Evolutionary conservation across 1,284 basidiomycete species (phyloP).

Genomic region (Puccinia polysora): DNA sequence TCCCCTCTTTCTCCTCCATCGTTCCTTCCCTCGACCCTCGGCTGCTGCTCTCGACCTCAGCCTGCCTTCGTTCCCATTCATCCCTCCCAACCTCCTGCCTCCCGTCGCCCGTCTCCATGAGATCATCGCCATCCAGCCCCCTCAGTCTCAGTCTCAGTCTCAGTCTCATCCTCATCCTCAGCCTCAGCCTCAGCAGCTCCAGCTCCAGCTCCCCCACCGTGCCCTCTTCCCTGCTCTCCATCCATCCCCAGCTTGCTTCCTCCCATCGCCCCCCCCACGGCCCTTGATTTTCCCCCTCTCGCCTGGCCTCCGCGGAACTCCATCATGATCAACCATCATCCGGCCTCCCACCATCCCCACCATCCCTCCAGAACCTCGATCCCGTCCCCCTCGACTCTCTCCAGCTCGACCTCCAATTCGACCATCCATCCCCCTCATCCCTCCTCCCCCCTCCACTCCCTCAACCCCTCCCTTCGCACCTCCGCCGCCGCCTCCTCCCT

Average conservation of each 20-base stretch:
- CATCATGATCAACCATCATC: neutral
- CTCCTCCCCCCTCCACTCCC: conserved; percentile 1
- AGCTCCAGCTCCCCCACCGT: neutral
- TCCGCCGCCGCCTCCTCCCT: conserved; percentile 8
- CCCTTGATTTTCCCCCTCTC: too few species aligned
- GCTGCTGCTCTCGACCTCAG: neutral
- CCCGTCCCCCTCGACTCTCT: neutral
- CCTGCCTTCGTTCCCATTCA: neutral
- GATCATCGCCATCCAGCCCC: neutral
- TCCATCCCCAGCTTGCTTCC: neutral
- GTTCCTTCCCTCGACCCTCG: neutral
- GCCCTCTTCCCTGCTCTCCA: too few species aligned
- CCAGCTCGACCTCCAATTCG: neutral
- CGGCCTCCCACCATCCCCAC: too few species aligned
- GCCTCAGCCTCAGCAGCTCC: too few species aligned
- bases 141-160: neutral
- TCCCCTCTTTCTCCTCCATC: neutral
- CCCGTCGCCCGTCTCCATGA: neutral
- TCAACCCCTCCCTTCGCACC: neutral
- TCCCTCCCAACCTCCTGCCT: neutral
- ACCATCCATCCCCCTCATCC: neutral
- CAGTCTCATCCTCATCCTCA: too few species aligned
- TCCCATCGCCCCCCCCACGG: too few species aligned
- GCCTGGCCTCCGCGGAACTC: neutral
- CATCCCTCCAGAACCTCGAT: neutral